phyloP scores from a whole-genome alignment of 2,329 filamentous ascomycete genomes.

The Trichoderma sp. region DNA sequence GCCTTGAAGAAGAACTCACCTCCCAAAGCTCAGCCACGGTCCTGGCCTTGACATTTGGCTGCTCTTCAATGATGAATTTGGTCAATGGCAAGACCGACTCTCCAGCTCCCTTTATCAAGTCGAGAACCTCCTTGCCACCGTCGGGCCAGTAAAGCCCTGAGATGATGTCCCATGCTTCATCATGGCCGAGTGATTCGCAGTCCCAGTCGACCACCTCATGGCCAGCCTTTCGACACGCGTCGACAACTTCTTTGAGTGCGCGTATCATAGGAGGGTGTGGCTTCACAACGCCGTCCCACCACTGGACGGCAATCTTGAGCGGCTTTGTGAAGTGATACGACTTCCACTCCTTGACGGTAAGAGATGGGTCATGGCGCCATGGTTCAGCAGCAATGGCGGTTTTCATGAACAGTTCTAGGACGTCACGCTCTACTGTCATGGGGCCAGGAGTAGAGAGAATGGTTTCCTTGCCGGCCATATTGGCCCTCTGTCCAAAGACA shows the following conservation, averaged over 20 bases:
- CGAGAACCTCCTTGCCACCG: conserved; percentile 28
- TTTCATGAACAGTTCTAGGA: conserved; percentile 42
- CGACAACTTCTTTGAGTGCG: conserved; percentile 57
- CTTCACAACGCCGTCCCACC: conserved; percentile 60
- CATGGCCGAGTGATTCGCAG: conserved; percentile 55
- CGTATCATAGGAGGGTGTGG: conserved; percentile 61
- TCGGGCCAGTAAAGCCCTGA: conserved; percentile 20
- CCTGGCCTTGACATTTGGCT: conserved; percentile 18
- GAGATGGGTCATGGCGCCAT: conserved; percentile 39
- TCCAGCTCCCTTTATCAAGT: conserved; percentile 40
- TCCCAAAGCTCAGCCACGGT: conserved; percentile 13
- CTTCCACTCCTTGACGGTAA: conserved; percentile 40
- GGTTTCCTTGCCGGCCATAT: conserved; percentile 41
- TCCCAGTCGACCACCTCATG: conserved; percentile 56
- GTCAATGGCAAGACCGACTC: conserved; percentile 12
- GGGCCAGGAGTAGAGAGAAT: conserved; percentile 38
- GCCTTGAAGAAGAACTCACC: not conserved
- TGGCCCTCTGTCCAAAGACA: conserved; percentile 30
- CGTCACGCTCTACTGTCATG: conserved; percentile 39
- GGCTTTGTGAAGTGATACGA: conserved; percentile 42
- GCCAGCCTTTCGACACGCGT: conserved; percentile 49
- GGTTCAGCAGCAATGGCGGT: conserved; percentile 36
- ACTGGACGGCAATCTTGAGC: conserved; percentile 61
- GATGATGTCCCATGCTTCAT: conserved; percentile 43
- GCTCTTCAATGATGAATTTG: conserved; percentile 18